phyloP scores from a whole-genome alignment of 148 eudicot species.

The Camellia lanceoleosa region DNA sequence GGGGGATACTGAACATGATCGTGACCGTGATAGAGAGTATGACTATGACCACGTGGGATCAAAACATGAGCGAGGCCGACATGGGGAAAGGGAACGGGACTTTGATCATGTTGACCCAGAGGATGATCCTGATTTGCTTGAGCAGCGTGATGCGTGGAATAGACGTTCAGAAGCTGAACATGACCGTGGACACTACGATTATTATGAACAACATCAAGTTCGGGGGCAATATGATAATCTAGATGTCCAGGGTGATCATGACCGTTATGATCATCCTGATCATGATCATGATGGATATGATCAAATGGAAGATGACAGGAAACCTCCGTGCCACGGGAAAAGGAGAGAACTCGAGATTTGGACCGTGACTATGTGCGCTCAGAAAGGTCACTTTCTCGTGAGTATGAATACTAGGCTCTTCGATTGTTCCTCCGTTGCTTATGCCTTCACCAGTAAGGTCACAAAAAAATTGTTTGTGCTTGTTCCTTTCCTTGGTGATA shows the following conservation, averaged over 20 bases:
- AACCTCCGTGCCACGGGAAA: slow-evolving; percentile 32
- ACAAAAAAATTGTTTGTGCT: not conserved
- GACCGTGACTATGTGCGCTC: slow-evolving; percentile 34
- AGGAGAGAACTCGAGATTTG: slow-evolving; percentile 17
- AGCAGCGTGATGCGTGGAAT: slow-evolving; percentile 48
- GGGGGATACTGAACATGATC: slow-evolving; percentile 51
- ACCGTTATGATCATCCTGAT: slow-evolving; percentile 44
- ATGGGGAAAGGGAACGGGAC: slow-evolving; percentile 48
- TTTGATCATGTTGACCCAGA: slow-evolving; percentile 49
- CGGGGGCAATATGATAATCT: slow-evolving; percentile 37
- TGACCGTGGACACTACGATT: slow-evolving; percentile 45
- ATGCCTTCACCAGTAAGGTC: slow-evolving; percentile 4
- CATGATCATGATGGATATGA: slow-evolving; percentile 46
- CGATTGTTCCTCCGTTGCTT: not conserved
- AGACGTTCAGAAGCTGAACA: slow-evolving; percentile 33
- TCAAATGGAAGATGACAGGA: slow-evolving; percentile 58
- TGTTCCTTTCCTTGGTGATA: not conserved
- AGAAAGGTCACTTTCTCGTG: slow-evolving; percentile 38
- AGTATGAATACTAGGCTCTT: slow-evolving; percentile 23
- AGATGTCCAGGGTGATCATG: slow-evolving; percentile 41
- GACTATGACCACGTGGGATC: slow-evolving; percentile 59
- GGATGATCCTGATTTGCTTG: slow-evolving; percentile 56
- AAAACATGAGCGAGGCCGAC: slow-evolving; percentile 61
- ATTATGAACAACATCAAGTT: slow-evolving; percentile 43
- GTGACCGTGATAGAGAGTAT: slow-evolving; percentile 74